These are phyloP conservation scores for Hyaloscypha bicolor DNA, from an alignment of 495 filamentous ascomycete species.

Conservation along the genomic window DNA sequence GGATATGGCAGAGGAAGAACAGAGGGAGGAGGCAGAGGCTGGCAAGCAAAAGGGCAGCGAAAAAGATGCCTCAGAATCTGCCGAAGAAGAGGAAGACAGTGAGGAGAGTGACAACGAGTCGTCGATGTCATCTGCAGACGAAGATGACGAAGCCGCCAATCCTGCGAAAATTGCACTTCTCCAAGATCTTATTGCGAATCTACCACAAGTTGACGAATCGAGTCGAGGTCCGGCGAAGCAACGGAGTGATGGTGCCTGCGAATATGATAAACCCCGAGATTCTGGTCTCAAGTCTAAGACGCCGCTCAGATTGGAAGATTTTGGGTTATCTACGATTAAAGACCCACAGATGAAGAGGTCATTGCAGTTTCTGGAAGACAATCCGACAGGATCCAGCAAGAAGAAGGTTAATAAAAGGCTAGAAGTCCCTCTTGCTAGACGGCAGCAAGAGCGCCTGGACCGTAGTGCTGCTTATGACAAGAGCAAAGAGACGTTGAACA, in stretches of 20 bases:
- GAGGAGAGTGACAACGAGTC: conserved; percentile 48
- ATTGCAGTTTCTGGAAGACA: conserved; percentile 62
- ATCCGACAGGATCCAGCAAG: conserved; percentile 49
- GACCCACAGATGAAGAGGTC: conserved; percentile 79
- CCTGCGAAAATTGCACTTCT: conserved; percentile 66
- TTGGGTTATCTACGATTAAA: conserved; percentile 68
- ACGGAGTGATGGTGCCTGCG: conserved; percentile 40
- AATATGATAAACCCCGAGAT: conserved; percentile 57
- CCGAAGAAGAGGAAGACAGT: conserved; percentile 46
- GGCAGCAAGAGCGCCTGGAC: conserved; percentile 86
- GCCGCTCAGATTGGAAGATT: conserved; percentile 80
- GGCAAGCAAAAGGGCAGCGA: conserved; percentile 16
- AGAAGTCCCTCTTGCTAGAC: conserved; percentile 80
- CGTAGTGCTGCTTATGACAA: conserved; percentile 85
- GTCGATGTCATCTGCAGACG: conserved; percentile 46
- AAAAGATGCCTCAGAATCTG: conserved; percentile 41
- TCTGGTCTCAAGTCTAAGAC: conserved; percentile 57
- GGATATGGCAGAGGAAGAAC: conserved; percentile 66
- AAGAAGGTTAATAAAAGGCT: conserved; percentile 55
- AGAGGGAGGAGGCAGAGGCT: conserved; percentile 10
- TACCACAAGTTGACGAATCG: conserved; percentile 47
- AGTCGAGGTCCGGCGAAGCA: conserved; percentile 32
- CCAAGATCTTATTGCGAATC: conserved; percentile 69
- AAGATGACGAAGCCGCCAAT: conserved; percentile 49
- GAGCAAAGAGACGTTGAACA: conserved; percentile 84